Evolutionary conservation across 768 basidiomycete species (phyloP), one percentile per base, ranked within the genome.

Genomic region (Mrakia frigida): DNA sequence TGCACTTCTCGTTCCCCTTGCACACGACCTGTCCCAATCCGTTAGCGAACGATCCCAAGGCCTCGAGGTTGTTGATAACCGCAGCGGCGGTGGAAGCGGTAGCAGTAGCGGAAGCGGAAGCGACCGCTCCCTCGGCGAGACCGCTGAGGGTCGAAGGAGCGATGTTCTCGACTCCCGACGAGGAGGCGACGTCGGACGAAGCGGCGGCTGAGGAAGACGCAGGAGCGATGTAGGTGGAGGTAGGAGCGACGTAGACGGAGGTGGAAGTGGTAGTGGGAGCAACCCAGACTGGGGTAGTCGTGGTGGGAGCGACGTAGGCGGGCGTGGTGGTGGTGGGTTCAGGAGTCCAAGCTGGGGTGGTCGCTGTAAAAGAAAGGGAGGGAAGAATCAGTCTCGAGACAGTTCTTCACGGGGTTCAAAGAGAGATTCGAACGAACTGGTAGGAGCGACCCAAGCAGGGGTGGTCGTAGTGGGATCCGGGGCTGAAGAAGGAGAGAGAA

Each of bases 381-480:
- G 59, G 25, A 25, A 23, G 18, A 35, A 13, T n/a, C 33, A 72
- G 59, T 11, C 14, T 35, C 21, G 28, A 11, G 21, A 72, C 10
- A 59, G 4, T 37, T 4, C 0, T 2, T 21, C 21, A 16, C 11
- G n/a, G 23, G n/a, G 5, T 61, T 0, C 33, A 67, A 31, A 25
- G 5, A 28, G 9, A 43, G 6, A 37, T 1, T 53, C 16, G 28
- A 50, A 56, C 39, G 9, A 18, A 46, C 59, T 70, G 31, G 75
- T 63, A 69, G 75, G 70, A 31, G 75, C 52, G 33, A 69, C 70
- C 70, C 59, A 71, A 16, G 35, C 46, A 25, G 53, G 31, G 6
- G 69, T 76, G 39, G 76, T 77, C 11, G 71, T 73, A 13, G 76
- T 77, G n/a, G 75, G 67, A 11, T 65, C 65, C 18, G 75, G 75